Conservation (phyloP, 2,329 filamentous ascomycete species). For the Capronia americana region DNA sequence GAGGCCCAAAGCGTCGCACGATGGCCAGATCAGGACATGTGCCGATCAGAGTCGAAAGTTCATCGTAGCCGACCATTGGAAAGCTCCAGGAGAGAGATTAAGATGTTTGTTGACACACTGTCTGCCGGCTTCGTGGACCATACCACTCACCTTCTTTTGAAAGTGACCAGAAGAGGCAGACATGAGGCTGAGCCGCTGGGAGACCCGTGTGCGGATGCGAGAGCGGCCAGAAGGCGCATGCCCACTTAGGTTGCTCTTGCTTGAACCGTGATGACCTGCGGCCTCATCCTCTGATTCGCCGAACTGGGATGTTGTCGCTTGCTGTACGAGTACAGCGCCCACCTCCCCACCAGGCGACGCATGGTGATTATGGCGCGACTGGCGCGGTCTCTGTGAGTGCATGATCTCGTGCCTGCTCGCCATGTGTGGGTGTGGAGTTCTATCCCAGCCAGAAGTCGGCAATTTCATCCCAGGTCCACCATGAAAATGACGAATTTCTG, state of each 20-base stretch:
- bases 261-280: not conserved
- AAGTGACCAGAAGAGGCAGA: not conserved
- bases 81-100: not conserved
- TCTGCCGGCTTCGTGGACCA: not conserved
- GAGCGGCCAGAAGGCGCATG: not conserved
- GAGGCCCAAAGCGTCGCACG: constrained; percentile 18
- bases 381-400: not conserved
- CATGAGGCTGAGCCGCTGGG: not conserved
- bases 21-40: constrained; percentile 15
- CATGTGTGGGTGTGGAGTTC: not conserved
- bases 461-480: not conserved
- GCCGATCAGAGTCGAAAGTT: constrained; percentile 13
- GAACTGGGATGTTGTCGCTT: not conserved
- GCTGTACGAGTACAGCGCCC: not conserved
- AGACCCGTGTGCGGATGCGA: not conserved
- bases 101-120: not conserved
- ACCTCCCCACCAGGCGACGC: not conserved
- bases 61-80: constrained; percentile 20
- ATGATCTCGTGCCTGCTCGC: not conserved
- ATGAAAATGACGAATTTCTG: not conserved
- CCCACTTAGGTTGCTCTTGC: too few species aligned
- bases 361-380: not conserved
- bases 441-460: constrained; percentile 3
- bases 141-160: constrained; percentile 2
- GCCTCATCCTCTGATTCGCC: not conserved